Conservation (phyloP, 2,329 filamentous ascomycete species). For the Metarhizium humberi region DNA sequence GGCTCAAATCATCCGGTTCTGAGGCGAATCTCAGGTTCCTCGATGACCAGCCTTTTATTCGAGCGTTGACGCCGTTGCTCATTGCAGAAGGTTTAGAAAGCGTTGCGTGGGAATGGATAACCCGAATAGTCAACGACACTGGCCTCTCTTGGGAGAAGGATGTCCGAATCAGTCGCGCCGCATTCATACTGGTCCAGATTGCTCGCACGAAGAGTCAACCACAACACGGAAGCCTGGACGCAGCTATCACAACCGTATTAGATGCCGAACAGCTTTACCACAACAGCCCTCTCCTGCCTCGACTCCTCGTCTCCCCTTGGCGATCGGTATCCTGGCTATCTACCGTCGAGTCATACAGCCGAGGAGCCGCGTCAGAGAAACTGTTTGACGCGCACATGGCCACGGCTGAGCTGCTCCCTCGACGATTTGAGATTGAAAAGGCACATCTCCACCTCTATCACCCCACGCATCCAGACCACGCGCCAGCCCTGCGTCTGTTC, state of each 20-base stretch:
- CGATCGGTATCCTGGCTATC: constrained; percentile 39
- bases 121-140: constrained; percentile 25
- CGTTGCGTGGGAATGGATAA: constrained; percentile 44
- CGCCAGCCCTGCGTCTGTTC: constrained; percentile 38
- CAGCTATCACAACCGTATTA: constrained; percentile 38
- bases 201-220: constrained; percentile 32
- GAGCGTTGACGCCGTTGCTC: constrained; percentile 37
- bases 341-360: constrained; percentile 39
- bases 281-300: constrained; percentile 22
- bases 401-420: constrained; percentile 30
- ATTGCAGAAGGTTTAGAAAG: constrained; percentile 42
- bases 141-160: constrained; percentile 12
- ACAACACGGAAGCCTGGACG: constrained; percentile 34
- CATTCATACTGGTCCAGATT: constrained; percentile 28
- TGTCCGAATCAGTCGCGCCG: constrained; percentile 17
- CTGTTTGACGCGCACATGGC: constrained; percentile 45
- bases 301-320: constrained; percentile 35
- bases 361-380: constrained; percentile 32
- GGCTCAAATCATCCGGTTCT: constrained; percentile 42
- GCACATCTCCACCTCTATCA: constrained; percentile 48
- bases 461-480: constrained; percentile 38
- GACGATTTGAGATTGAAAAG: constrained; percentile 31
- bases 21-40: constrained; percentile 39
- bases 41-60: constrained; percentile 26
- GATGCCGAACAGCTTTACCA: constrained; percentile 35